These are phyloP conservation scores for Lagenidium giganteum DNA, from an alignment of 352 stramenopile genomes.

Conservation along the genomic window DNA sequence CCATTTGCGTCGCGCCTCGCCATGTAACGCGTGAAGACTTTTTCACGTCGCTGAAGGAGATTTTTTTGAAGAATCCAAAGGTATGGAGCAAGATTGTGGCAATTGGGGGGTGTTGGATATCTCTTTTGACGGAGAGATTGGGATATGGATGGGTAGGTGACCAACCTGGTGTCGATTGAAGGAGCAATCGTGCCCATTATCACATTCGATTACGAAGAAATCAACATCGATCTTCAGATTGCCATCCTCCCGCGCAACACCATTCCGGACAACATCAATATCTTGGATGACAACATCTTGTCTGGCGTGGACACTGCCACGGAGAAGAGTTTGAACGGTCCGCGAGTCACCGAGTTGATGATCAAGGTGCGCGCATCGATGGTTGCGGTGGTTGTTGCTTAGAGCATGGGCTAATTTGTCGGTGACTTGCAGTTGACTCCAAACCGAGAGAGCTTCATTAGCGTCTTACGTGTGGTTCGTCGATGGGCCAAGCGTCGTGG, in stretches of 20 bases:
- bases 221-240: slow-evolving; percentile 99
- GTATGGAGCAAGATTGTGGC: slow-evolving; percentile 54
- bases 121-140: not conserved
- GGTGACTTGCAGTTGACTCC: slow-evolving; percentile 60
- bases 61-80: slow-evolving; percentile 91
- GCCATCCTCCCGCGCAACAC: slow-evolving; percentile 90
- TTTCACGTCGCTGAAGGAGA: slow-evolving; percentile 91
- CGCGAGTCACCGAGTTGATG: slow-evolving; percentile 89
- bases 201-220: slow-evolving; percentile 98
- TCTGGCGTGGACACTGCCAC: slow-evolving; percentile 81
- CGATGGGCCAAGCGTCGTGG: slow-evolving; percentile 90
- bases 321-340: slow-evolving; percentile 88
- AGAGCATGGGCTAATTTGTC: too few species aligned
- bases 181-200: slow-evolving; percentile 95
- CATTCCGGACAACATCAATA: slow-evolving; percentile 88
- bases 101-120: not conserved
- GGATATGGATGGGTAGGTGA: slow-evolving; percentile 6
- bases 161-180: slow-evolving; percentile 79
- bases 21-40: slow-evolving; percentile 96
- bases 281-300: slow-evolving; percentile 88
- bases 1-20: slow-evolving; percentile 95
- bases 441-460: slow-evolving; percentile 85
- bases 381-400: not conserved
- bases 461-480: slow-evolving; percentile 82
- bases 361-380: slow-evolving; percentile 51